Base-by-base conservation (phyloP, 2,329 filamentous ascomycete genomes). In the Paraphoma sp. region DNA sequence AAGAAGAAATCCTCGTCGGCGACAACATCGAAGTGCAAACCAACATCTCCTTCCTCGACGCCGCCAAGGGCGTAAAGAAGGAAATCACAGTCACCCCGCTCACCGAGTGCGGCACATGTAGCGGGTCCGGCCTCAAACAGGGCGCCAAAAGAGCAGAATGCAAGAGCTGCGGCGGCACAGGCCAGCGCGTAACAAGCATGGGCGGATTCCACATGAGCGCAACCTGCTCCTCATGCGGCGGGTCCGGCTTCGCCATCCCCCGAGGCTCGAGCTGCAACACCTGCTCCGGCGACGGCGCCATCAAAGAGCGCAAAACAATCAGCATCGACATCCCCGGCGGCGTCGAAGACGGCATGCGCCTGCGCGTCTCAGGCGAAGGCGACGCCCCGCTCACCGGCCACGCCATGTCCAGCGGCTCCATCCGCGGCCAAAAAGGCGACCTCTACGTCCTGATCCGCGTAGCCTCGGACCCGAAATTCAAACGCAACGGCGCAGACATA, bases 191-290 rank as follows among this genome's bases (percentile, higher is more conserved):
- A 47, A 92, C 96, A 76, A 89, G 92, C 71, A 90, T 97, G 85
- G 93, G 93, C 51, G 93, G 93, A 23, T 98, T 99, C 80, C 94
- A 98, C 80, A 94, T 99, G 89, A 92, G 91, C 4, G 92, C 91
- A 59, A 96, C 93, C 1, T 99, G 95, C 77, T 83, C 86, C 17
- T 80, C 87, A 36, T 99, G 95, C 75, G 88, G 88, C 49, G 95
- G 95, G 3, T 88, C 86, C 44, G 95, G 95, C 46, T 81, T 88
- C 50, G 83, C 85, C 2, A 89, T 92, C 33, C 93, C 95, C 2
- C 87, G 85, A 65, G 92, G 92, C 44, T 89, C 87, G 10, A 91
- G 96, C 71, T 99, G 95, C 78, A 82, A 83, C 55, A 85, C 87
- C 0, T 99, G 95, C 76, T 80, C 83, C 57, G 95, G 95, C 38